phyloP scores from a whole-genome alignment of 2,329 filamentous ascomycete genomes.

The Aspergillus oerlinghausenensis region DNA sequence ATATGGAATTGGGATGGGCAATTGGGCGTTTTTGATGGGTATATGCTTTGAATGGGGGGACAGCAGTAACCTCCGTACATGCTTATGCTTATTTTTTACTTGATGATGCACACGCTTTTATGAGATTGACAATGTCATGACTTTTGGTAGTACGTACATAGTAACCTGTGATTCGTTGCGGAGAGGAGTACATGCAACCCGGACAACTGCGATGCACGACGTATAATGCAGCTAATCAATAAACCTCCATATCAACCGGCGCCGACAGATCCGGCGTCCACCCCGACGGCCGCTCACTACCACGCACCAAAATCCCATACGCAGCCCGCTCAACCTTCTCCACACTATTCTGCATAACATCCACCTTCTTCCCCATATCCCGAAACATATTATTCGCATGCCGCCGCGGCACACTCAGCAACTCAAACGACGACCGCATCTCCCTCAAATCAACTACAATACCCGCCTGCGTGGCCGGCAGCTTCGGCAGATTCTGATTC shows the following conservation, averaged over 20 bases:
- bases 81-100: neutral
- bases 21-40: neutral
- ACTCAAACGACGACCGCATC: slow-evolving; percentile 71
- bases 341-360: slow-evolving; percentile 81
- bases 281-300: slow-evolving; percentile 81
- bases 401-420: slow-evolving; percentile 54
- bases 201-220: neutral
- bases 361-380: slow-evolving; percentile 73
- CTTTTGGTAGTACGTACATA: neutral
- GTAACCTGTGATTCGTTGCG: no score
- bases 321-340: slow-evolving; percentile 89
- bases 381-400: slow-evolving; percentile 47
- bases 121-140: neutral
- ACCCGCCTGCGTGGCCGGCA: slow-evolving; percentile 46
- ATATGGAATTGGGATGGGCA: neutral
- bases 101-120: neutral
- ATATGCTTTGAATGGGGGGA: neutral
- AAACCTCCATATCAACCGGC: slow-evolving; percentile 36
- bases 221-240: slow-evolving; percentile 20
- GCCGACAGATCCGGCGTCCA: slow-evolving; percentile 76
- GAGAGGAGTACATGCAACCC: no score
- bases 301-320: slow-evolving; percentile 82
- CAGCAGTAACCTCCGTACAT: neutral
- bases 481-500: slow-evolving; percentile 13
- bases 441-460: slow-evolving; percentile 78